Conservation (phyloP, 2,329 filamentous ascomycete genomes). For the Emericellopsis cladophorae region DNA sequence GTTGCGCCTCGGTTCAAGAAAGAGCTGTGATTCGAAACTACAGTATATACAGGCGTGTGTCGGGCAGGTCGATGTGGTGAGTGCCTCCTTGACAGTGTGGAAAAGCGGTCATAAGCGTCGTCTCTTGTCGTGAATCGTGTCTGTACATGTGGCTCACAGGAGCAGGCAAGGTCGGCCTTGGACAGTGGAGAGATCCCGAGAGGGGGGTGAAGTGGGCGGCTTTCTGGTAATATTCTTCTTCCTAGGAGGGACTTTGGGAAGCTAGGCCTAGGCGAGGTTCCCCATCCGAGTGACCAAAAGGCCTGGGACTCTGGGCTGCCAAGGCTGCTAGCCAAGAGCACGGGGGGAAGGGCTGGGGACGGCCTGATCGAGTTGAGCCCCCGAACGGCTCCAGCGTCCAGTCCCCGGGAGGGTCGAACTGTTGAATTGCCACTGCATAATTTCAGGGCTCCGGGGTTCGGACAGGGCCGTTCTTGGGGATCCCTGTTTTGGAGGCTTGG, state of each 20-base stretch:
- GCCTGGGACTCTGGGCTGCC: conserved; percentile 1
- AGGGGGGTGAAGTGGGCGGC: neutral
- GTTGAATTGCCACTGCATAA: neutral
- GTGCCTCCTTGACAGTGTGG: conserved; percentile 1
- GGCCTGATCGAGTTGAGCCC: neutral
- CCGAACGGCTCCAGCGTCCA: too few species aligned
- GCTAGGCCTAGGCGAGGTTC: neutral
- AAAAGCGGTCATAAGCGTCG: too few species aligned
- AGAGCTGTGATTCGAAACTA: too few species aligned
- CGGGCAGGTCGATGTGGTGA: neutral
- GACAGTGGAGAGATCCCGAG: too few species aligned
- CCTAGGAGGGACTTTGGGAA: neutral
- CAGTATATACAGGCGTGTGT: too few species aligned
- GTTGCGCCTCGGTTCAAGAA: too few species aligned
- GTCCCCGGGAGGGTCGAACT: neutral
- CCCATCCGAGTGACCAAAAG: neutral
- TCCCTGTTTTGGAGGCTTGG: too few species aligned
- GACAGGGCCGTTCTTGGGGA: too few species aligned
- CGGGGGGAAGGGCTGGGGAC: neutral
- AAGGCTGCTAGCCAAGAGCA: neutral
- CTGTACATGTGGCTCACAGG: too few species aligned
- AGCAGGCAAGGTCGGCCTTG: too few species aligned
- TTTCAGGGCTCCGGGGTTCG: too few species aligned
- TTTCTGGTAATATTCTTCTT: conserved; percentile 1
- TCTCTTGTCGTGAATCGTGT: too few species aligned